A percentile compares a stretch with the other conserved stretches of the same genome.
Conservation (phyloP, 257 asterid genomes). For the Lithospermum erythrorhizon region DNA sequence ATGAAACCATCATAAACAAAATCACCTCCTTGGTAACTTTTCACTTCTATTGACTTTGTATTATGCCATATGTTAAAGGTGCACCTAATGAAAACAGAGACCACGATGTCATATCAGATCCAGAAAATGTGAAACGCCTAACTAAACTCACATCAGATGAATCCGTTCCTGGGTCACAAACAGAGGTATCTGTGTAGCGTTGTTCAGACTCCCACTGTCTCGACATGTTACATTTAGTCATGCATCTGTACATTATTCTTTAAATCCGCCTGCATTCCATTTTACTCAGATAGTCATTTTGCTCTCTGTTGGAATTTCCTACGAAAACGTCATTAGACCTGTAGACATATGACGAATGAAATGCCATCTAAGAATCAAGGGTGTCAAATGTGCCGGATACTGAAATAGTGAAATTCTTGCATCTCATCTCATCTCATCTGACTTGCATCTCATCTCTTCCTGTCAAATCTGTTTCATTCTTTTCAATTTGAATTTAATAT, state of each 20-base stretch:
- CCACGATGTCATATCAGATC: constrained; percentile 25
- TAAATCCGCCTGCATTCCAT: background rate
- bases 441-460: too few relatives aligned
- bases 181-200: constrained; percentile 1
- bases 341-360: background rate
- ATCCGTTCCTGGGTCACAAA: constrained; percentile 9
- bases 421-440: too few relatives aligned
- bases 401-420: too few relatives aligned
- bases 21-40: background rate
- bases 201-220: background rate
- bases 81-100: constrained; percentile 40
- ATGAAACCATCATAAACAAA: background rate
- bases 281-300: too few relatives aligned
- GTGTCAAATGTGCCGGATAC: too few relatives aligned
- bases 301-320: too few relatives aligned
- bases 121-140: constrained; percentile 33
- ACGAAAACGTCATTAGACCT: too few relatives aligned
- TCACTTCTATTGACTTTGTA: background rate
- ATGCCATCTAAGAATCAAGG: constrained; percentile 6
- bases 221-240: background rate
- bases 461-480: too few relatives aligned
- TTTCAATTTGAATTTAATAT: too few relatives aligned
- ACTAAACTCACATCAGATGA: constrained; percentile 15
- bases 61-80: constrained; percentile 23
- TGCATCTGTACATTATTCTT: background rate